A percentile compares a stretch with the other conserved stretches of the same genome.
phyloP scores from a whole-genome alignment of 768 basidiomycete genomes.

The Pleurotus giganteus region DNA sequence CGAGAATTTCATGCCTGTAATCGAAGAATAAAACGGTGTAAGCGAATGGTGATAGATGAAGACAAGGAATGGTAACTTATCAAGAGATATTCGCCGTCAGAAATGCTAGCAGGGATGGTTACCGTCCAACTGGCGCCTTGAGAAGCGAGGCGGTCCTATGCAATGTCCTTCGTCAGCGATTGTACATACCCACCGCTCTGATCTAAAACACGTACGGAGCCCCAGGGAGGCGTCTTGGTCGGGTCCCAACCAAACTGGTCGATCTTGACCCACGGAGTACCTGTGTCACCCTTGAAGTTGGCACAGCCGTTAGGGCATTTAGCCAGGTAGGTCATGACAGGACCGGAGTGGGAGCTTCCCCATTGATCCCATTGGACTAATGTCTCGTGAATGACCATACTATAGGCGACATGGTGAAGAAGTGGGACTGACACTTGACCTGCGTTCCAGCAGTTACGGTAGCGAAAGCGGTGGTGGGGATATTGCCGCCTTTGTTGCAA shows the following conservation, averaged over 20 bases:
- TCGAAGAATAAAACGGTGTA: neutral
- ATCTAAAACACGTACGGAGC: slow-evolving; percentile 11
- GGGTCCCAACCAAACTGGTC: slow-evolving; percentile 12
- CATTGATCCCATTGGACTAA: slow-evolving; percentile 17
- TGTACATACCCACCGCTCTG: slow-evolving; percentile 23
- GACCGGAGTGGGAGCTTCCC: slow-evolving; percentile 12
- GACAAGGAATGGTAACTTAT: slow-evolving; percentile 25
- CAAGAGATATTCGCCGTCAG: slow-evolving; percentile 34
- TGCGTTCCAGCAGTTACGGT: slow-evolving; percentile 16
- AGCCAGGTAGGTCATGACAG: slow-evolving; percentile 21
- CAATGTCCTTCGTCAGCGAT: neutral
- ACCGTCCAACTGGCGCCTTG: slow-evolving; percentile 36
- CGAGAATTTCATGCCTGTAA: slow-evolving; percentile 14
- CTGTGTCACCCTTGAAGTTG: slow-evolving; percentile 19
- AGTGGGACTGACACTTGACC: slow-evolving; percentile 14
- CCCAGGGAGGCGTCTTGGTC: slow-evolving; percentile 15
- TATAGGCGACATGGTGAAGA: neutral
- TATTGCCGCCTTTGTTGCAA: slow-evolving; percentile 21
- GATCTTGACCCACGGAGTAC: slow-evolving; percentile 16
- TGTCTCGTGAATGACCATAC: no score
- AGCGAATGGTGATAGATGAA: neutral
- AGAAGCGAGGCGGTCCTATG: slow-evolving; percentile 14
- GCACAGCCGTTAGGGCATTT: slow-evolving; percentile 20
- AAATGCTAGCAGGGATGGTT: slow-evolving; percentile 29
- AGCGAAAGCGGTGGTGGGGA: slow-evolving; percentile 15